Base-by-base conservation (phyloP, 805 yeast genomes). In the Maudiozyma serrabonitensis region DNA sequence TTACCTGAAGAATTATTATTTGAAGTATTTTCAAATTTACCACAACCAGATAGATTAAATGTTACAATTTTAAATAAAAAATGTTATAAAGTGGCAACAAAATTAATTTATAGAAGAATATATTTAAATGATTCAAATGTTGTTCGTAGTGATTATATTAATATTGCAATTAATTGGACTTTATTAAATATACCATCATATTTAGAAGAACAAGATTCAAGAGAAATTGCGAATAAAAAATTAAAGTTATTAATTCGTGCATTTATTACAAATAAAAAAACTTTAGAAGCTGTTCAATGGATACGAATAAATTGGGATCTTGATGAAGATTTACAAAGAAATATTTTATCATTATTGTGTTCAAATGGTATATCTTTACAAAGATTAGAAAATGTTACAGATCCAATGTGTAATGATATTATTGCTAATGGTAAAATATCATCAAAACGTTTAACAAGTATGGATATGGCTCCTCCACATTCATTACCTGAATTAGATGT, bases 221-320 rank as follows among this genome's bases (percentile, higher is more conserved):
- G 67, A 19, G 52, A 51, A 2, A 56, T 59, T 9, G 70, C 73
- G 3, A 67, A 70, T 51, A 46, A 38, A 12, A 63, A 65, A 42
- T 50, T 71, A 21, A 25, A 32, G 15, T 48, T 52, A 37, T 53
- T 71, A 16, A 56, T 70, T 2, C 38, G 57, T 12, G 55, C 71
- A 0, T 48, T 70, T 5, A 42, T 52, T 11, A 52, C 56, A 25
- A 65, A 64, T 46, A 9, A 26, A 8, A 50, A 53, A 1, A 59
- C 62, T 12, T 41, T 62, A 25, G 56, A 61, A 16, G 53, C 63
- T 23, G 63, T 72, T 4, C 61, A 61, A 31, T 71, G 73, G 65
- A 63, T 72, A 3, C 55, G 75, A 47, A 60, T 72, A 39, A 72
- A 71, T 52, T 72, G 75, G 75, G 75, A 72, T 56, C 54, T 71